A percentile compares a stretch with the other conserved stretches of the same genome.
phyloP scores from a whole-genome alignment of 2,329 filamentous ascomycete species.

The Chrysoporthe austroafricana region DNA sequence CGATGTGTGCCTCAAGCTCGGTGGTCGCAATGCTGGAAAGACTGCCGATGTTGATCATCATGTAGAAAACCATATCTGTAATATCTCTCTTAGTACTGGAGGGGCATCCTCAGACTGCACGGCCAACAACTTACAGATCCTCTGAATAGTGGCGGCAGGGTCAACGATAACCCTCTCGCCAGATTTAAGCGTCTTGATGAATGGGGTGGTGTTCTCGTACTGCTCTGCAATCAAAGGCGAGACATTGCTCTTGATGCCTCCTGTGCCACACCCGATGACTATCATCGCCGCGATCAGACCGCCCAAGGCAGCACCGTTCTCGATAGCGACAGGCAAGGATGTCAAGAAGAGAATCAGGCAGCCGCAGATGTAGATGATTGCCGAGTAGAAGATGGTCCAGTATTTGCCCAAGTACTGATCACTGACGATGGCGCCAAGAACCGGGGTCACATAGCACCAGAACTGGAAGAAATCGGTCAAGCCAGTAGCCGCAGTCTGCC shows the following conservation, averaged over 20 bases:
- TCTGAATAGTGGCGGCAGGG: constrained; percentile 57
- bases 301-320: constrained; percentile 26
- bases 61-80: constrained; percentile 59
- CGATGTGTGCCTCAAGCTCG: constrained; percentile 68
- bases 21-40: constrained; percentile 69
- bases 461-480: constrained; percentile 29
- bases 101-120: not conserved
- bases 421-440: constrained; percentile 26
- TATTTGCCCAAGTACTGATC: constrained; percentile 28
- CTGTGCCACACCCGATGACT: constrained; percentile 31
- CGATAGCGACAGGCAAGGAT: constrained; percentile 27
- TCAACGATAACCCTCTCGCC: constrained; percentile 69
- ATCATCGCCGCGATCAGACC: constrained; percentile 28
- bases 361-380: constrained; percentile 24
- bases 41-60: constrained; percentile 75
- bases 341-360: constrained; percentile 27
- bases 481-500: constrained; percentile 18
- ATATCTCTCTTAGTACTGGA: constrained; percentile 6
- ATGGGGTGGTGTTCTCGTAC: constrained; percentile 56
- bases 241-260: constrained; percentile 67
- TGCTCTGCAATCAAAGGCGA: constrained; percentile 66
- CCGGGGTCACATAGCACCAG: constrained; percentile 29
- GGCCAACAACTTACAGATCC: constrained; percentile 15
- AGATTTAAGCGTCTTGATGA: constrained; percentile 49
- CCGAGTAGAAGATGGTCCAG: constrained; percentile 28